Base-by-base conservation (phyloP, 2,329 filamentous ascomycete genomes). In the Remersonia thermophila region DNA sequence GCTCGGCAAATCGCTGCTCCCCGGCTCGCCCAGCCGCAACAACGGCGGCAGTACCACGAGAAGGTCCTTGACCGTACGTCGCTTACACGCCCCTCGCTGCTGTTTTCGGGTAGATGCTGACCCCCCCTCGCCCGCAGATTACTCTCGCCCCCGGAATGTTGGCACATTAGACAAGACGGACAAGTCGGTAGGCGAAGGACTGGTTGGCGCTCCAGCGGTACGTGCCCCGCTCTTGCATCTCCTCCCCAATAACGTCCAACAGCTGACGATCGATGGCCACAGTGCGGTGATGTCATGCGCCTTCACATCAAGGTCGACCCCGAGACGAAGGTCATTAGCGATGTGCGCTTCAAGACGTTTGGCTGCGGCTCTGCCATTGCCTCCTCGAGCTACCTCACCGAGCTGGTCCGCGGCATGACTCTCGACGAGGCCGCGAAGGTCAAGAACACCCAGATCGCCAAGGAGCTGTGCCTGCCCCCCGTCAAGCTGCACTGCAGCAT, bases 291-390 rank as follows among this genome's bases (percentile, higher is more conserved):
- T 59, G 85, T 93, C 42, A 93, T 93, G 82, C 91, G 91, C 62
- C 71, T 93, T 25, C 83, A 93, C 66, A 93, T 93, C 62, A 80
- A 84, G 40, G 87, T 95, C 52, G 86, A 95, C 62, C 83, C 83
- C 46, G 71, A 80, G 51, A 84, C 77, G 53, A 83, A 91, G 59
- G 89, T 78, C 50, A 95, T 95, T 57, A 79, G 78, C 51, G 89
- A 95, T 51, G 87, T 93, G 57, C 91, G 93, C 64, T 95, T 95
- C 75, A 95, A 95, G 77, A 95, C 87, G 0, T 95, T 95, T 56
- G 87, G 87, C 30, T 95, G 87, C 58, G 87, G 87, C 37, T 86
- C 80, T 20, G 91, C 91, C 47, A 98, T 98, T 25, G 91, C 91
- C 30, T 89, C 82, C 46, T 93, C 83, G 41, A 91, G 82, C 55